A percentile compares a stretch with the other conserved stretches of the same genome.
phyloP scores from a whole-genome alignment of 2,329 filamentous ascomycete species.

The Pseudopyricularia cyperi region DNA sequence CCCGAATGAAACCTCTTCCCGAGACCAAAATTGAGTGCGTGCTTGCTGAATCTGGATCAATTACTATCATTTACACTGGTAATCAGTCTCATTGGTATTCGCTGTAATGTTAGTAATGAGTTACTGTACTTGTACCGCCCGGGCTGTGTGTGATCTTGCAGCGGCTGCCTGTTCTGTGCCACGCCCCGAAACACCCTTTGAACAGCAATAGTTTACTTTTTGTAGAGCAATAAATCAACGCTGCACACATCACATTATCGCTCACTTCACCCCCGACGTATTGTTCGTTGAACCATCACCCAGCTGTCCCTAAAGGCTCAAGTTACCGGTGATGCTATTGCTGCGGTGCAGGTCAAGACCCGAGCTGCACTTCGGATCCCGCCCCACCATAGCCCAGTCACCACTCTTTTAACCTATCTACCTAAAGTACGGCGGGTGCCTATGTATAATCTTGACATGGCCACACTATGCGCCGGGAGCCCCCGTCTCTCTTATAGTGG shows the following conservation, averaged over 20 bases:
- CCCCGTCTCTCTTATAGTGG: too few relatives aligned
- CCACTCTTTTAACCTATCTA: neutral
- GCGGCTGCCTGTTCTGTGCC: neutral
- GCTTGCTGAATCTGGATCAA: too few relatives aligned
- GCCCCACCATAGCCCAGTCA: neutral
- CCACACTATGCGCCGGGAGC: neutral
- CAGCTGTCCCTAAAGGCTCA: neutral
- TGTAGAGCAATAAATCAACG: neutral
- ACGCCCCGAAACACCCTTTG: neutral
- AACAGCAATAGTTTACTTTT: neutral
- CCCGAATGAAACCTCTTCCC: too few relatives aligned
- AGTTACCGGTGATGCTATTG: neutral
- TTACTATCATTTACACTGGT: too few relatives aligned
- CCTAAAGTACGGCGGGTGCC: neutral
- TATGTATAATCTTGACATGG: neutral
- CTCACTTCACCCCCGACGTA: neutral
- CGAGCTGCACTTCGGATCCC: slow-evolving; percentile 1
- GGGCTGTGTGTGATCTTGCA: neutral
- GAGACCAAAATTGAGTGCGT: too few relatives aligned
- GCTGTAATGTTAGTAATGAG: too few relatives aligned
- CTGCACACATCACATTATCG: neutral
- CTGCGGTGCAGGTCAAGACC: neutral
- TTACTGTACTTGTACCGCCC: too few relatives aligned
- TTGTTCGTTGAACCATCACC: neutral
- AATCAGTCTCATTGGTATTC: too few relatives aligned